Percentiles rank a stretch among this genome's conserved stretches.
Evolutionary conservation across 1,284 basidiomycete species (phyloP).

Genomic region (Cystobasidium slooffiae): DNA sequence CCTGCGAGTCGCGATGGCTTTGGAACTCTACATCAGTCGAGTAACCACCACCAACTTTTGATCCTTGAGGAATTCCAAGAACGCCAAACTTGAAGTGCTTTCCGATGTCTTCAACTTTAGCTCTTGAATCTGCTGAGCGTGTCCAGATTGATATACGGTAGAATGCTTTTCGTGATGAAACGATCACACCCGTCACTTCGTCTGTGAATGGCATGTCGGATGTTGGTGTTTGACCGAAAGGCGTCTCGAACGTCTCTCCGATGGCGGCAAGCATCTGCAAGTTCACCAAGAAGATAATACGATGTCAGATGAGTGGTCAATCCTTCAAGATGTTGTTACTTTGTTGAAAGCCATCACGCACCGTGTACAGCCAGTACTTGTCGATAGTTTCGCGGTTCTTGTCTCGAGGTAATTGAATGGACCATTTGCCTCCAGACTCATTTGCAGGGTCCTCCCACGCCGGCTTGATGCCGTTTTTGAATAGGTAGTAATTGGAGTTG

Average conservation of each 20-base stretch:
- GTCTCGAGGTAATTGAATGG: conserved; percentile 93
- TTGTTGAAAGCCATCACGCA: conserved; percentile 61
- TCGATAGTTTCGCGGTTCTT: conserved; percentile 85
- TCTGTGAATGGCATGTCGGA: conserved; percentile 67
- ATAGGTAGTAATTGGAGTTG: conserved; percentile 98
- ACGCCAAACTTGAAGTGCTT: conserved; percentile 89
- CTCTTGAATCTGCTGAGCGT: conserved; percentile 63
- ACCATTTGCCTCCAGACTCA: conserved; percentile 97
- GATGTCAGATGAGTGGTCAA: too few species aligned
- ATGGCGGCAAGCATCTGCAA: conserved; percentile 92
- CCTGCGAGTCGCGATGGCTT: conserved; percentile 67
- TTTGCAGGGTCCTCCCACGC: conserved; percentile 97
- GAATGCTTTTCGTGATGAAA: conserved; percentile 91
- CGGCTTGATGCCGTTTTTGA: conserved; percentile 95
- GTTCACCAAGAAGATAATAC: too few species aligned
- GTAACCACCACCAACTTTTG: conserved; percentile 64
- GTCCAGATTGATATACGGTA: conserved; percentile 98
- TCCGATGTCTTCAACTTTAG: conserved; percentile 75
- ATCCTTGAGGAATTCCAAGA: conserved; percentile 64
- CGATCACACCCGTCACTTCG: conserved; percentile 85
- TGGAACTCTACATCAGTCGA: conserved; percentile 81
- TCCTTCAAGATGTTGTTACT: not conserved
- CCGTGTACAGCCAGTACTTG: conserved; percentile 97
- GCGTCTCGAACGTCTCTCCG: conserved; percentile 92
- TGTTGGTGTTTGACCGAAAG: conserved; percentile 60